A percentile compares a stretch with the other conserved stretches of the same genome.
Conservation (phyloP, 257 asterid species). For the Osmanthus fragrans region DNA sequence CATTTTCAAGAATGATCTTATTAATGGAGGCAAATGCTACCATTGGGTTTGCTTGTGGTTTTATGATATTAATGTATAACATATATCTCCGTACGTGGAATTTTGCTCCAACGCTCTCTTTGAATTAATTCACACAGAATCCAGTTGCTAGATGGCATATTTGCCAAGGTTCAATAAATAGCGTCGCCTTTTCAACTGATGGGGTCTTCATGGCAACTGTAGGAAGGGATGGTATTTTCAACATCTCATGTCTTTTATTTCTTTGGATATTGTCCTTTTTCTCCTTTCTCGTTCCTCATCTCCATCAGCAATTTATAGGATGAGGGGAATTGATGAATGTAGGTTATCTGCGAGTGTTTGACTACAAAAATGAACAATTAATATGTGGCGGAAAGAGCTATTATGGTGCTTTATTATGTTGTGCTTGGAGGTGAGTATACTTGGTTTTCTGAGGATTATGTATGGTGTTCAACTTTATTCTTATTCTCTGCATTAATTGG, state of each 20-base stretch:
- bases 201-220: constrained; percentile 68
- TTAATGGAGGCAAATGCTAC: neutral
- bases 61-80: neutral
- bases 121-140: constrained; percentile 53
- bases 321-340: constrained; percentile 31
- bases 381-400: constrained; percentile 96
- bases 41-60: neutral
- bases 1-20: neutral
- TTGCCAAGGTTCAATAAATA: constrained; percentile 92
- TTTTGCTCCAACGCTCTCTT: neutral
- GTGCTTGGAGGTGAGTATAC: constrained; percentile 89
- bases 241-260: constrained; percentile 22
- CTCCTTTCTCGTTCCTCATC: constrained; percentile 1
- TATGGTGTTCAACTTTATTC: neutral
- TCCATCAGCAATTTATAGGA: constrained; percentile 17
- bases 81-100: neutral
- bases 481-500: neutral
- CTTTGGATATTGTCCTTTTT: neutral
- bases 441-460: neutral
- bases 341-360: constrained; percentile 94
- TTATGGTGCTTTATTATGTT: constrained; percentile 92
- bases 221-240: constrained; percentile 73
- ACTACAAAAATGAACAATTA: constrained; percentile 84
- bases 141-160: constrained; percentile 98
- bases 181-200: constrained; percentile 63